Evolutionary conservation across 106 monocot genomes (phyloP), one percentile per base, ranked within the genome.

Genomic region (Phalaenopsis equestris): DNA sequence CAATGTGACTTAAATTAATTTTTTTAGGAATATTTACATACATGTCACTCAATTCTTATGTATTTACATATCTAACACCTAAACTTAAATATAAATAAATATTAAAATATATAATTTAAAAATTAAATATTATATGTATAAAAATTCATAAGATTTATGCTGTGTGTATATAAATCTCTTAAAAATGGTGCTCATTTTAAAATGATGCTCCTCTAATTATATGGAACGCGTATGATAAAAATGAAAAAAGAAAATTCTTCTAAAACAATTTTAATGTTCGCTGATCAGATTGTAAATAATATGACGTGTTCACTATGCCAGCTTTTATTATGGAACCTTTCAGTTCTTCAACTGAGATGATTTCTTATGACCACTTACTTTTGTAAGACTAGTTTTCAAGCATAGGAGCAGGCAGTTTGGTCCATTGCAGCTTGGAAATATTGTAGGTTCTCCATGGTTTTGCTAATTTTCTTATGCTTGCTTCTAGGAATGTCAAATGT

Each of bases 211-310:
- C 30, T 30, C 30, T 30, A 0, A 30, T 30, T 30, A 30, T 30
- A 30, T 30, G 30, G 0, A 30, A 30, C 30, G 30, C 30, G 30
- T 30, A 30, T 30, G 30, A 30, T 30, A 30, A 30, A 30, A 30
- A 30, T 30, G 30, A 30, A 30, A 30, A 30, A 30, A 30, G 30
- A 30, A 30, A 30, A 30, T 30, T 30, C 30, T 30, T 30, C 30
- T 30, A 94, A 99, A 87, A 93, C 98, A 6, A 93, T 99, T 3
- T 84, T 99, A 46, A 91, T 99, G 94, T 80, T 99, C 70, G 98
- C 98, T 19, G 98, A 99, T 57, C 98, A 99, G 79, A 99, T 99
- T 94, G 98, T 99, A 93, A 85, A 49, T 18, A 17, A 58, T 58
- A 78, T 57, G 18, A 41, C 8, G 1, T 39, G 16, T 57, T 57